phyloP scores from a whole-genome alignment of 768 basidiomycete species.

The Termitomyces heimii region DNA sequence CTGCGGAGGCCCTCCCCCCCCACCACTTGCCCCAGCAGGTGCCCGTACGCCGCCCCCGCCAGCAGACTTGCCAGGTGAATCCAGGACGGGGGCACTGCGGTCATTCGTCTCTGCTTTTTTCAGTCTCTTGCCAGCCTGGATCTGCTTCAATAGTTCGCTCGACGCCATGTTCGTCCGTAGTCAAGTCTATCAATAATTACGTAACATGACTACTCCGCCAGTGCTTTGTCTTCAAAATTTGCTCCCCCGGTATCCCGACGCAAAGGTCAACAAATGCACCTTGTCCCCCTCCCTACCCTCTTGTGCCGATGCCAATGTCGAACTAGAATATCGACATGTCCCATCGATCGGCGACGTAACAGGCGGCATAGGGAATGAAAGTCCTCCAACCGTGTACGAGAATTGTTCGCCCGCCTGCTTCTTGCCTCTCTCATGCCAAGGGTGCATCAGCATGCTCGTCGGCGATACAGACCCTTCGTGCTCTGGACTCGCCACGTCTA shows the following conservation, averaged over 20 bases:
- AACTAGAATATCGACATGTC: constrained; percentile 7
- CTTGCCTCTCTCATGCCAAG: constrained; percentile 9
- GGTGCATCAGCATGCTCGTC: constrained; percentile 10
- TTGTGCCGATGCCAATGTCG: constrained; percentile 9
- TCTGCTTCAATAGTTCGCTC: constrained; percentile 70
- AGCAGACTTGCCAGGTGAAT: constrained; percentile 33
- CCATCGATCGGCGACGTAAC: not conserved
- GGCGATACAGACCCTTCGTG: not conserved
- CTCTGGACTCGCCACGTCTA: not conserved
- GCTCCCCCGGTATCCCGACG: constrained; percentile 7
- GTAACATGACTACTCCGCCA: constrained; percentile 5
- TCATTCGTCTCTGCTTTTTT: constrained; percentile 85
- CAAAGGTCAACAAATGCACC: constrained; percentile 9
- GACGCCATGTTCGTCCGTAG: constrained; percentile 43
- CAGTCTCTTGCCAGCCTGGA: constrained; percentile 75
- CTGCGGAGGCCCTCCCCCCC: constrained; percentile 58
- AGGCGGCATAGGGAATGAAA: constrained; percentile 10
- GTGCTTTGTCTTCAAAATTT: no score
- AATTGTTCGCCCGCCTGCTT: not conserved
- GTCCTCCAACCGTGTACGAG: constrained; percentile 5
- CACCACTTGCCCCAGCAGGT: constrained; percentile 17
- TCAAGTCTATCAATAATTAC: constrained; percentile 5
- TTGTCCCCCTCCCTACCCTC: not conserved
- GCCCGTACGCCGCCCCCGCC: constrained; percentile 37
- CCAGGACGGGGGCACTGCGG: constrained; percentile 63